A percentile compares a stretch with the other conserved stretches of the same genome.
These are phyloP conservation scores for Tricholoma bakamatsutake DNA, from an alignment of 768 basidiomycete genomes.

Conservation along the genomic window DNA sequence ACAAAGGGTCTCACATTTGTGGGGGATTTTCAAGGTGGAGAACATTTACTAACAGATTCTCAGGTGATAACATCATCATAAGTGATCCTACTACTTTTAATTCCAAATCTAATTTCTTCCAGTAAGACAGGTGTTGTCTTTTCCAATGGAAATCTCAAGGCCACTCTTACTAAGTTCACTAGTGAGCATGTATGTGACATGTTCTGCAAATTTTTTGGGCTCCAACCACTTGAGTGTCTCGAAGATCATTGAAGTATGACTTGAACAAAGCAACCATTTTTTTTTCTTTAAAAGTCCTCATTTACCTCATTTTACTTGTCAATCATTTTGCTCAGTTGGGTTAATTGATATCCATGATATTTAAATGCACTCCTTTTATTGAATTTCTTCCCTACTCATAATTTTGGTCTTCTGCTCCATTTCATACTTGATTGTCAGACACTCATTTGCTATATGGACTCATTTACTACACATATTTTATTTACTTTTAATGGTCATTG, in stretches of 20 bases:
- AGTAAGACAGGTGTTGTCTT: not conserved
- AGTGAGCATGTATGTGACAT: not conserved
- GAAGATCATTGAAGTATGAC: not conserved
- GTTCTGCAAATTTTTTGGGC: not conserved
- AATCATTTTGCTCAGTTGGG: no score
- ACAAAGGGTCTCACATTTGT: not conserved
- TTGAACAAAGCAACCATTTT: no score
- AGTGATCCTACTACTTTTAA: not conserved
- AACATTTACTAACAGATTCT: not conserved
- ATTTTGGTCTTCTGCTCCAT: no score
- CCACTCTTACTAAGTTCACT: not conserved
- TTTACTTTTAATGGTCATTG: no score
- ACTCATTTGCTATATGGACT: no score
- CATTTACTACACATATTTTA: not conserved
- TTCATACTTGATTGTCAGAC: no score
- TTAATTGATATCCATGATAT: no score
- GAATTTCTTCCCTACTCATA: no score
- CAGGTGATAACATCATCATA: not conserved
- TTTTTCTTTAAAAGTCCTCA: no score
- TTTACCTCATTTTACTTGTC: no score
- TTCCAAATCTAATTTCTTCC: not conserved
- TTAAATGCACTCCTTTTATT: no score
- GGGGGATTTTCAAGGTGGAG: not conserved
- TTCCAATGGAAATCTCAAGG: not conserved
- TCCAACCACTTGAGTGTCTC: not conserved